A percentile compares a stretch with the other conserved stretches of the same genome.
Conservation (phyloP, 2,329 filamentous ascomycete genomes). For the Hypomyces rosellus region DNA sequence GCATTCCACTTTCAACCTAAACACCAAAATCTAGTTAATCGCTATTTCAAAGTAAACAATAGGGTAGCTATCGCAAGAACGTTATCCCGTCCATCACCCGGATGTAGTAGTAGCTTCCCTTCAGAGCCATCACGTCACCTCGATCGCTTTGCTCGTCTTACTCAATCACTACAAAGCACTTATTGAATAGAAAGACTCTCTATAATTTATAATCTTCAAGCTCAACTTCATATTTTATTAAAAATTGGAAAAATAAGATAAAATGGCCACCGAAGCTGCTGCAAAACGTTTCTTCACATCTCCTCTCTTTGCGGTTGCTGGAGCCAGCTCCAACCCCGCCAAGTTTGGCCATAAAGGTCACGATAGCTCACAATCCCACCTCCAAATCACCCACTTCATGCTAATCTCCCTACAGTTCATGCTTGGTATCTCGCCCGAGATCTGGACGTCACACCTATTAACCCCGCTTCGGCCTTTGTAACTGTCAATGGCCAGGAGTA, state of each 20-base stretch:
- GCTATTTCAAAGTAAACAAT: too few relatives aligned
- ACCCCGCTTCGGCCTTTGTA: conserved; percentile 63
- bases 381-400: neutral
- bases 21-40: too few relatives aligned
- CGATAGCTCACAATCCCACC: conserved; percentile 13
- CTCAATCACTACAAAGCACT: too few relatives aligned
- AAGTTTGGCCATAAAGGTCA: conserved; percentile 88
- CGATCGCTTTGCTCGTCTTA: too few relatives aligned
- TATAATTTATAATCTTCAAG: neutral
- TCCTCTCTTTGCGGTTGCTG: conserved; percentile 78
- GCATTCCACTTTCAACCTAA: too few relatives aligned
- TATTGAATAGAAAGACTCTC: neutral
- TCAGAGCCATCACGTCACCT: too few relatives aligned
- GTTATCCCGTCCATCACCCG: too few relatives aligned
- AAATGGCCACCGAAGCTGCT: conserved; percentile 56
- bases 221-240: neutral
- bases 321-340: conserved; percentile 73
- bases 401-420: conserved; percentile 55
- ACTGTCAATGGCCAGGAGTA: conserved; percentile 52
- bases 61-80: too few relatives aligned
- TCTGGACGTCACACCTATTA: conserved; percentile 76
- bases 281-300: conserved; percentile 76
- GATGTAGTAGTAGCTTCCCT: too few relatives aligned
- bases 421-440: conserved; percentile 77
- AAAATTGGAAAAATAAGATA: neutral